Evolutionary conservation across 1,139 yeast species (phyloP), one percentile per base, ranked within the genome.

Genomic region (Trichomonascaceae sp.): DNA sequence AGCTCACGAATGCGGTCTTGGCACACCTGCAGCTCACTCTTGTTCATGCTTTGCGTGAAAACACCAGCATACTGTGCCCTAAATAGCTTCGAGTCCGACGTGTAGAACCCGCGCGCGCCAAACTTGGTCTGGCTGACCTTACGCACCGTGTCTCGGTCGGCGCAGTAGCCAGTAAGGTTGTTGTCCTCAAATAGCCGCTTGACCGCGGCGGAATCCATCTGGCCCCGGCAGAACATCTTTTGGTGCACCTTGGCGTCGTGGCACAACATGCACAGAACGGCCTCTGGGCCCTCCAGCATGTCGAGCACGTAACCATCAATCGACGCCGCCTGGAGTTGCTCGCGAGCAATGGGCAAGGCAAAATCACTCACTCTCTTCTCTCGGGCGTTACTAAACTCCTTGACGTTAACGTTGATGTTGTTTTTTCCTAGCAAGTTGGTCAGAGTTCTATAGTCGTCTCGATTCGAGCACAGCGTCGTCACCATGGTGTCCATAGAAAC

Each of bases 251-350:
- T 64, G 11, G 71, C 61, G 20, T 67, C 65, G 40, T 71, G 76
- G 44, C 79, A 74, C 31, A 89, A 63, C 84, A 81, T 82, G 35
- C 68, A 65, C 31, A 84, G 51, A 1, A 89, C 93, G n/a, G 71
- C 69, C 6, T 56, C 51, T 1, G 95, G 94, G 0, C 95, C 98
- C 1, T 60, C 57, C 1, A 89, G 50, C 41, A 72, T 72, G 47
- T 89, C 96, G 1, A 72, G 57, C 26, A 85, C 48, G 46, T 71
- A 81, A 0, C 94, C 92, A 40, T 81, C 94, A 53, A 89, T 82
- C 0, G 95, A 95, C 17, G 59, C 53, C n/a, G 37, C 33, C 1
- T 44, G 47, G 4, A 85, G 45, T 28, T 59, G 52, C 5, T 59
- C 65, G 5, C 40, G 42, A 0, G 64, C 35, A 14, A 64, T 36